phyloP scores from a whole-genome alignment of 352 stramenopile species.

The Peronospora farinosa region DNA sequence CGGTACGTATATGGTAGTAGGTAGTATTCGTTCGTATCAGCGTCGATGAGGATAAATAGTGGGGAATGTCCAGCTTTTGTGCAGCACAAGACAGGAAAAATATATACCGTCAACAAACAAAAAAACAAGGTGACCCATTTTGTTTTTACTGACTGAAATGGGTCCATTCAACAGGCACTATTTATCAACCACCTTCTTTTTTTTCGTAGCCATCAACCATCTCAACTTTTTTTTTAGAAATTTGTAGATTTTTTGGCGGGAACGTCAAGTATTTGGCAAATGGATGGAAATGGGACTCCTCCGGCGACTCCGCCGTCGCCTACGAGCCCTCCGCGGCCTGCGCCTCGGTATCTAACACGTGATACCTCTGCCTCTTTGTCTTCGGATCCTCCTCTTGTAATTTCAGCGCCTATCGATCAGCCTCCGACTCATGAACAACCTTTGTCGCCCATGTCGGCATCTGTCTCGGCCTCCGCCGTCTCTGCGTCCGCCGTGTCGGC shows the following conservation, averaged over 20 bases:
- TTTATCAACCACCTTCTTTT: no score
- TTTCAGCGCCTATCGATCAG: slow-evolving; percentile 8
- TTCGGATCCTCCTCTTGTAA: slow-evolving; percentile 9
- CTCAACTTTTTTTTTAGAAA: no score
- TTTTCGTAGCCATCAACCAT: no score
- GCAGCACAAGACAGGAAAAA: neutral
- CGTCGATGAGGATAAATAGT: slow-evolving; percentile 17
- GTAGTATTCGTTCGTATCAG: slow-evolving; percentile 16
- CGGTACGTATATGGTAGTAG: slow-evolving; percentile 11
- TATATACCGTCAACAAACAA: neutral
- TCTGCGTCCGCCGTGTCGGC: slow-evolving; percentile 76
- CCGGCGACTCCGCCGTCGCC: slow-evolving; percentile 53
- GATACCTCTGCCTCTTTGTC: slow-evolving; percentile 15
- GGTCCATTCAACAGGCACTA: no score
- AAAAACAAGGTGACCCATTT: neutral
- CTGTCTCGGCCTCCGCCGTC: slow-evolving; percentile 59
- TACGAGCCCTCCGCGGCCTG: slow-evolving; percentile 34
- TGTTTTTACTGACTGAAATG: no score
- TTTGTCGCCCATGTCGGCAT: slow-evolving; percentile 52
- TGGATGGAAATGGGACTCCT: slow-evolving; percentile 37
- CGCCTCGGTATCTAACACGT: slow-evolving; percentile 45
- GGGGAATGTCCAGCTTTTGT: slow-evolving; percentile 19
- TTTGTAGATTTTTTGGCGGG: no score
- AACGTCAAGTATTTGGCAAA: slow-evolving; percentile 1
- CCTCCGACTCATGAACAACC: slow-evolving; percentile 6